These are phyloP conservation scores for Macrocybe gigantea DNA, from an alignment of 768 basidiomycete genomes.

Conservation along the genomic window DNA sequence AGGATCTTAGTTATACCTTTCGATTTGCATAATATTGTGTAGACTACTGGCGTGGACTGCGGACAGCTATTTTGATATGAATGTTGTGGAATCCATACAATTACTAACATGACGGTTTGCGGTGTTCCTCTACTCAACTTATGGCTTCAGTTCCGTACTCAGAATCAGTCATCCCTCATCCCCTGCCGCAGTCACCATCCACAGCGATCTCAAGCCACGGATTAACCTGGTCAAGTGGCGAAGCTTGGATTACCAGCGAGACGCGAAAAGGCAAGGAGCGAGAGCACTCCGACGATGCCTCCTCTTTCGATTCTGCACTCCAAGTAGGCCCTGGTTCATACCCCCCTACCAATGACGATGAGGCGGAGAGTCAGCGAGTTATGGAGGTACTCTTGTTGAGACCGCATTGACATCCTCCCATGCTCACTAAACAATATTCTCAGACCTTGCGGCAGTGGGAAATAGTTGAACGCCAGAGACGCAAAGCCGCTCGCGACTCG, in stretches of 20 bases:
- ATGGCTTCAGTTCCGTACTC: no score
- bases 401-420: constrained; percentile 2
- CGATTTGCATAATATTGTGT: constrained; percentile 5
- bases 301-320: no score
- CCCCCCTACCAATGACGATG: constrained; percentile 63
- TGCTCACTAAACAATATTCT: constrained; percentile 3
- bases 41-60: constrained; percentile 7
- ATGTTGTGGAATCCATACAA: no score
- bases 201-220: no score
- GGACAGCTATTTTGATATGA: constrained; percentile 2
- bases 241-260: no score
- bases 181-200: no score
- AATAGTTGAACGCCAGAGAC: constrained; percentile 64
- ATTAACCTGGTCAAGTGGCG: no score
- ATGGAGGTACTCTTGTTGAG: constrained; percentile 50
- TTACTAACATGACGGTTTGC: no score
- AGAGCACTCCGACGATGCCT: no score
- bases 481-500: constrained; percentile 67
- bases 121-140: no score
- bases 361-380: constrained; percentile 60
- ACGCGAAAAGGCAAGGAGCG: no score
- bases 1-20: background rate
- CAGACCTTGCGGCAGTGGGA: constrained; percentile 81
- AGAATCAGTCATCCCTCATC: no score
- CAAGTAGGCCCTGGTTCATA: constrained; percentile 29